phyloP scores from a whole-genome alignment of 1,284 basidiomycete genomes.

The Ustilago curta region DNA sequence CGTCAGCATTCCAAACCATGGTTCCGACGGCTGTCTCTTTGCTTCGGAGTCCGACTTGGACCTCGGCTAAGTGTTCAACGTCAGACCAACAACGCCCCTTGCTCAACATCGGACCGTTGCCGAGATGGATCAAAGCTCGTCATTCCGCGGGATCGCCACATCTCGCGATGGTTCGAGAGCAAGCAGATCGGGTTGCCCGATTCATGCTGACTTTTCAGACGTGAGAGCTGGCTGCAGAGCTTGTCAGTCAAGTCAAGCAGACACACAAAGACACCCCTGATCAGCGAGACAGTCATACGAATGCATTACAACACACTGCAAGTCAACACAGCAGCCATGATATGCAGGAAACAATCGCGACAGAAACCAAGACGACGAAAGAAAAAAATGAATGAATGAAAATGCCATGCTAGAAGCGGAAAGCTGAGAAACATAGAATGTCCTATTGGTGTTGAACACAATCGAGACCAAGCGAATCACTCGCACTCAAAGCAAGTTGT shows the following conservation, averaged over 20 bases:
- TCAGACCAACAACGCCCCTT: background rate
- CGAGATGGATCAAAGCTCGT: too few species aligned
- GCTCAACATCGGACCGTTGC: background rate
- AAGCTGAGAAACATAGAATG: background rate
- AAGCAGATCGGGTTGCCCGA: too few species aligned
- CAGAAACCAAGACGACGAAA: background rate
- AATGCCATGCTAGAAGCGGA: background rate
- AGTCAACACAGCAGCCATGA: background rate
- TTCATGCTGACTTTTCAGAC: too few species aligned
- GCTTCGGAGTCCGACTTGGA: background rate
- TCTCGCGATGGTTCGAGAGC: too few species aligned
- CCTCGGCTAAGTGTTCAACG: background rate
- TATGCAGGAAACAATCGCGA: background rate
- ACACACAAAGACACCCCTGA: background rate
- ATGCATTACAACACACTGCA: background rate
- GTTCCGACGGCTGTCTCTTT: too few species aligned
- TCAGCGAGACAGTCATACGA: background rate
- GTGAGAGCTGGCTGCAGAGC: background rate
- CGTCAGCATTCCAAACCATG: background rate
- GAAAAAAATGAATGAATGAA: background rate
- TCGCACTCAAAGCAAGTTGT: constrained; percentile 19
- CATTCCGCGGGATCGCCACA: too few species aligned
- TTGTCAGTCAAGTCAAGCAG: too few species aligned
- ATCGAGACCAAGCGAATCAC: background rate
- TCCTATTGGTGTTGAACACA: background rate